Conservation (phyloP, 106 monocot genomes). For the Posidonia australis region DNA sequence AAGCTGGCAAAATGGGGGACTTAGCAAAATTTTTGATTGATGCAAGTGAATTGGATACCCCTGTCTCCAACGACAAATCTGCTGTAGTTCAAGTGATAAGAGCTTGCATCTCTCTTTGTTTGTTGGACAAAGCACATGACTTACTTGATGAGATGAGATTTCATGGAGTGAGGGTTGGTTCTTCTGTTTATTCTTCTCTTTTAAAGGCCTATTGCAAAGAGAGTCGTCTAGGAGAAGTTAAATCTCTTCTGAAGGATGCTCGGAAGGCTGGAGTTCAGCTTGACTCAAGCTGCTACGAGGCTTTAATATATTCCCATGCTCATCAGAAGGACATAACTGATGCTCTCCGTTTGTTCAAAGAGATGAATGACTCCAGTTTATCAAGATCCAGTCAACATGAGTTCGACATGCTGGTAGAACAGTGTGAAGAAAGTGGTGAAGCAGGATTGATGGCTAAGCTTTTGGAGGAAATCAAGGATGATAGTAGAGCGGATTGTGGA, state of each 20-base stretch:
- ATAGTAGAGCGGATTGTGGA: conserved; percentile 31
- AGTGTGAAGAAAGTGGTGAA: conserved; percentile 27
- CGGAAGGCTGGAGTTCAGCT: conserved; percentile 74
- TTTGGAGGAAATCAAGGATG: conserved; percentile 63
- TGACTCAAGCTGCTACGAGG: conserved; percentile 68
- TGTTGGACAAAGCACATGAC: conserved; percentile 86
- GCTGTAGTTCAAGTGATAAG: conserved; percentile 68
- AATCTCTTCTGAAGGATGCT: conserved; percentile 59
- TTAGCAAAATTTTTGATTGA: conserved; percentile 61
- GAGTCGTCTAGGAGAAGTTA: conserved; percentile 44
- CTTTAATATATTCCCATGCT: conserved; percentile 42
- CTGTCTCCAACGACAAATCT: conserved; percentile 59
- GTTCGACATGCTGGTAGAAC: conserved; percentile 44
- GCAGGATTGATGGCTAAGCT: conserved; percentile 52
- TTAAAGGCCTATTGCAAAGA: conserved; percentile 76
- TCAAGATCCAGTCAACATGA: conserved; percentile 27
- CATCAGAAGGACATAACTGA: conserved; percentile 35
- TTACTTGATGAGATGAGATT: conserved; percentile 91
- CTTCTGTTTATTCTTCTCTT: conserved; percentile 62
- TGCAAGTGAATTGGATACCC: conserved; percentile 60
- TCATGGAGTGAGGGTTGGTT: conserved; percentile 56
- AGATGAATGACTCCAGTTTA: conserved; percentile 59
- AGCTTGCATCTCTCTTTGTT: conserved; percentile 58
- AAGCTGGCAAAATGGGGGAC: conserved; percentile 52
- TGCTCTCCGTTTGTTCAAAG: conserved; percentile 55